Percentiles rank a stretch among this genome's conserved stretches.
phyloP scores from a whole-genome alignment of 2,329 filamentous ascomycete genomes.

The Domatiomyces catenatus region DNA sequence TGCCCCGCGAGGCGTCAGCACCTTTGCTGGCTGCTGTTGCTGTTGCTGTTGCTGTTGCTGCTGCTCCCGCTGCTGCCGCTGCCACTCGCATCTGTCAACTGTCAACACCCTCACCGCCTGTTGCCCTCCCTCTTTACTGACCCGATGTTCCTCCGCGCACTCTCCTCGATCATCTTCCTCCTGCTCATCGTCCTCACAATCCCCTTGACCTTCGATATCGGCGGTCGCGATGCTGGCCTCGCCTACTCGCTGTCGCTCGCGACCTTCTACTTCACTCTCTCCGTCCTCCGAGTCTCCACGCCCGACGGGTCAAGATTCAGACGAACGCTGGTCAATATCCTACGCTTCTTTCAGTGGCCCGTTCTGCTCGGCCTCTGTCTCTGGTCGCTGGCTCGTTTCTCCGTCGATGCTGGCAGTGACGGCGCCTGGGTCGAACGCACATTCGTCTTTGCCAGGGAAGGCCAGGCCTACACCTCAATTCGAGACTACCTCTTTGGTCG shows the following conservation, averaged over 20 bases:
- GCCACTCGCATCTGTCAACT: no score
- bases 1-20: background rate
- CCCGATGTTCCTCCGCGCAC: conserved; percentile 62
- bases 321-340: conserved; percentile 50
- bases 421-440: conserved; percentile 69
- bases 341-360: conserved; percentile 70
- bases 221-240: conserved; percentile 81
- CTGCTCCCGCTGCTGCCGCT: conserved; percentile 1
- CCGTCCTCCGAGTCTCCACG: conserved; percentile 61
- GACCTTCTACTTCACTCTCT: conserved; percentile 81
- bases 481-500: conserved; percentile 79
- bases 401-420: conserved; percentile 62
- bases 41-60: conserved; percentile 1
- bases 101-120: conserved; percentile 25
- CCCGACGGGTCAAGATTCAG: conserved; percentile 64
- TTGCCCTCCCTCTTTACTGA: conserved; percentile 31
- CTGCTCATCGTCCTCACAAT: conserved; percentile 88
- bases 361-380: conserved; percentile 76
- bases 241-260: conserved; percentile 85
- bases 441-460: conserved; percentile 48
- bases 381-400: conserved; percentile 91
- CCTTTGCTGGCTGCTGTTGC: conserved; percentile 1
- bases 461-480: conserved; percentile 43
- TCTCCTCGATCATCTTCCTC: conserved; percentile 73
- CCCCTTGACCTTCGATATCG: conserved; percentile 93